Percentiles rank a stretch among this genome's conserved stretches.
phyloP scores from a whole-genome alignment of 2,329 filamentous ascomycete genomes.

The Macrophomina tecta region DNA sequence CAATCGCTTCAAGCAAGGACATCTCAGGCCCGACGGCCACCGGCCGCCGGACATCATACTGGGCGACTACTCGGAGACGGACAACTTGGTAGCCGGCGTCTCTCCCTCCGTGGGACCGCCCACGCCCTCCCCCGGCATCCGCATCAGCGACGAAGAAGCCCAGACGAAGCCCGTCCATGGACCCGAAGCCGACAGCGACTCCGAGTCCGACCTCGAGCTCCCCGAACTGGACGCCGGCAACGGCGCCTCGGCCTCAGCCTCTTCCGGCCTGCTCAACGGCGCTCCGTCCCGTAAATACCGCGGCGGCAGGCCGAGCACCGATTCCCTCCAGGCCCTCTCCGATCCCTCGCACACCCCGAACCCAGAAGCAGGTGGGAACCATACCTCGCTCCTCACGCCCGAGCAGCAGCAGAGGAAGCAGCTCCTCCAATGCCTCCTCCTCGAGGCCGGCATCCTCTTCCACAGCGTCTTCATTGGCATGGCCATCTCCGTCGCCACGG shows the following conservation, averaged over 20 bases:
- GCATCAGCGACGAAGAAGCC: slow-evolving; percentile 7
- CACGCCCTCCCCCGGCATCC: slow-evolving; percentile 19
- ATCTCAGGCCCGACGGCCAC: slow-evolving; percentile 18
- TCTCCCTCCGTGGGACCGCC: slow-evolving; percentile 38
- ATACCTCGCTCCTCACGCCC: slow-evolving; percentile 25
- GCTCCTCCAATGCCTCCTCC: slow-evolving; percentile 74
- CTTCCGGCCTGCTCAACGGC: slow-evolving; percentile 40
- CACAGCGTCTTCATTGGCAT: slow-evolving; percentile 79
- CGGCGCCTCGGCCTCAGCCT: slow-evolving; percentile 35
- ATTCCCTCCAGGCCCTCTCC: slow-evolving; percentile 3
- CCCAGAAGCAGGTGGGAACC: neutral
- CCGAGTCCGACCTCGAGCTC: slow-evolving; percentile 39
- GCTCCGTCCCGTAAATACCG: slow-evolving; percentile 34
- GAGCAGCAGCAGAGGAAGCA: slow-evolving; percentile 60
- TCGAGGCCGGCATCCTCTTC: slow-evolving; percentile 80
- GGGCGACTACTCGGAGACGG: slow-evolving; percentile 39
- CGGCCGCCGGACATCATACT: slow-evolving; percentile 40
- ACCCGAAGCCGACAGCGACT: slow-evolving; percentile 38
- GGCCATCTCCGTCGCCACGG: slow-evolving; percentile 72
- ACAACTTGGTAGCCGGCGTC: slow-evolving; percentile 41
- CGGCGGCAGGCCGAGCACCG: neutral
- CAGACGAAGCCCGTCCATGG: slow-evolving; percentile 24
- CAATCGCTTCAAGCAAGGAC: slow-evolving; percentile 37
- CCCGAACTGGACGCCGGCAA: slow-evolving; percentile 41
- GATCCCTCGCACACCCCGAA: neutral